These are phyloP conservation scores for Irpex sp. DNA, from an alignment of 1,284 basidiomycete genomes.

Conservation along the genomic window DNA sequence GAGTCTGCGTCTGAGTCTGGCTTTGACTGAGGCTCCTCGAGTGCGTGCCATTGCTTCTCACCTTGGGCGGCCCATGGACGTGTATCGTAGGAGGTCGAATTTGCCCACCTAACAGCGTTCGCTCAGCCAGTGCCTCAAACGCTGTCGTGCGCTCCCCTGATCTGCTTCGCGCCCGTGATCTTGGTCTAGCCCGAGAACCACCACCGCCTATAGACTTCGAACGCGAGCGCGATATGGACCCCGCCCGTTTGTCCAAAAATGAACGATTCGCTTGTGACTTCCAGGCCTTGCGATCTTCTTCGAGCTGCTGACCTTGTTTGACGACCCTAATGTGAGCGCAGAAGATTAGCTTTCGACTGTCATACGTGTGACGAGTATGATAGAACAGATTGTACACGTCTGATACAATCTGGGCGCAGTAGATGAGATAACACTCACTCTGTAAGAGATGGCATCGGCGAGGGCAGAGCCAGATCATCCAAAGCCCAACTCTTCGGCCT, in stretches of 20 bases:
- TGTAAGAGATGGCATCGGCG: constrained; percentile 54
- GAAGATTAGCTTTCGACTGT: background rate
- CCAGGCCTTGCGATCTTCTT: constrained; percentile 60
- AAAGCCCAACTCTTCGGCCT: constrained; percentile 46
- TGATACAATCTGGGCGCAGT: background rate
- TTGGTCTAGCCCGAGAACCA: constrained; percentile 19
- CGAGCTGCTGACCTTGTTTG: constrained; percentile 52
- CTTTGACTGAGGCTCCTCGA: constrained; percentile 3
- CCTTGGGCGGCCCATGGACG: constrained; percentile 17
- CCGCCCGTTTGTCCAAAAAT: constrained; percentile 57
- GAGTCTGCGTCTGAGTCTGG: constrained; percentile 7
- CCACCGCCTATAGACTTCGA: constrained; percentile 48
- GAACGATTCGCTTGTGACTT: constrained; percentile 54
- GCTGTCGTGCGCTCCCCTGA: constrained; percentile 21
- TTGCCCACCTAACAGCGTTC: constrained; percentile 60
- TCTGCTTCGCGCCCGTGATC: constrained; percentile 19
- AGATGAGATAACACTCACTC: constrained; percentile 37
- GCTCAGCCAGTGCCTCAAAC: constrained; percentile 55
- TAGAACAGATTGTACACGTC: background rate
- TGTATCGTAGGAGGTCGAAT: constrained; percentile 43
- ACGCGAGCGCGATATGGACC: constrained; percentile 55
- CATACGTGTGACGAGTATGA: background rate
- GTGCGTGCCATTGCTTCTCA: constrained; percentile 1
- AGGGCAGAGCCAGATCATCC: constrained; percentile 54
- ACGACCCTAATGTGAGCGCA: constrained; percentile 44